Percentiles rank a stretch among this genome's conserved stretches.
Conservation (phyloP, 495 filamentous ascomycete genomes). For the Penicillium parvum region DNA sequence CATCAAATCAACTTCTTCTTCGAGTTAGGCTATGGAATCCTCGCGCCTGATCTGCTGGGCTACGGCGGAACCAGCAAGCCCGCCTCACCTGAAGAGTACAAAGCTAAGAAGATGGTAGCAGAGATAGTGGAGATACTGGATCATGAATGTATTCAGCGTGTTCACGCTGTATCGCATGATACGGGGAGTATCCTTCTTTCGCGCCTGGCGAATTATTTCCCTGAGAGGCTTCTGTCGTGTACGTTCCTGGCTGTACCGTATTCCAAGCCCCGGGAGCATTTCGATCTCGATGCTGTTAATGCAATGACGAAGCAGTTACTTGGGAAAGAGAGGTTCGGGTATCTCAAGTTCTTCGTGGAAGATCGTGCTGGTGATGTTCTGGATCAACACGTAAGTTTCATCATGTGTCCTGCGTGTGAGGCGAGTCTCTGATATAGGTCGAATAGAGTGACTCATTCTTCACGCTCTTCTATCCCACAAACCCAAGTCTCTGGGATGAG, state of each 20-base stretch:
- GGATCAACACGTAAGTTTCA: slow-evolving; percentile 26
- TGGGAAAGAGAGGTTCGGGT: slow-evolving; percentile 27
- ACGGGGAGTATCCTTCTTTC: slow-evolving; percentile 29
- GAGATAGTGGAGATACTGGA: slow-evolving; percentile 23
- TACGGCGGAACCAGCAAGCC: slow-evolving; percentile 43
- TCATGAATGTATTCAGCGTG: slow-evolving; percentile 3
- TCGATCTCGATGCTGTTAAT: slow-evolving; percentile 24
- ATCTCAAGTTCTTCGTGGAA: slow-evolving; percentile 24
- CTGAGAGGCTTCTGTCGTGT: slow-evolving; percentile 18
- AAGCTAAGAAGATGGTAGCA: slow-evolving; percentile 23
- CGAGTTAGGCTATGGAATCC: slow-evolving; percentile 31
- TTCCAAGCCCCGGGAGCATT: slow-evolving; percentile 13
- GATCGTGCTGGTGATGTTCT: slow-evolving; percentile 18
- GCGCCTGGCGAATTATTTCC: slow-evolving; percentile 25
- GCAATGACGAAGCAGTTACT: slow-evolving; percentile 16
- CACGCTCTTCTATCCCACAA: slow-evolving; percentile 24
- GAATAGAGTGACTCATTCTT: slow-evolving; percentile 22
- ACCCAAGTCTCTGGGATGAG: slow-evolving; percentile 14
- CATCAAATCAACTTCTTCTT: slow-evolving; percentile 31
- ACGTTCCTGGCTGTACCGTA: slow-evolving; percentile 28
- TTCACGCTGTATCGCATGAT: slow-evolving; percentile 24
- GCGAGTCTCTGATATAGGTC: too few relatives aligned
- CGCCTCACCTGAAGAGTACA: slow-evolving; percentile 23
- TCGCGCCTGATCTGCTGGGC: slow-evolving; percentile 43
- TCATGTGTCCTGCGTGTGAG: too few relatives aligned